Base-by-base conservation (phyloP, 2,329 filamentous ascomycete genomes). In the Neofusicoccum ribis region DNA sequence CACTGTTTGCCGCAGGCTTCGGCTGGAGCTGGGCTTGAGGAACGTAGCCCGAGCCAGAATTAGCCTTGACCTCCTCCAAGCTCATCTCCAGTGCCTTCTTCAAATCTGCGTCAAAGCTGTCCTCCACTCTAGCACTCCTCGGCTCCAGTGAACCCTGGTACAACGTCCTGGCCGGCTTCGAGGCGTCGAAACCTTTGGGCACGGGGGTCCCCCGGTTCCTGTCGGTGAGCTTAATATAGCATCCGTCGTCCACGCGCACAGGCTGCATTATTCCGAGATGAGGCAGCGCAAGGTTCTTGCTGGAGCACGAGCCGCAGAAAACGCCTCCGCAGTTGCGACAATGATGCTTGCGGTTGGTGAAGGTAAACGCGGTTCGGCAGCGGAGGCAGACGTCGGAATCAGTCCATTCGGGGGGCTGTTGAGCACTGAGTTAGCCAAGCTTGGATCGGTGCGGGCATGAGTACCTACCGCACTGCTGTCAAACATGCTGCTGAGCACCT, bases 301-400 rank as follows among this genome's bases (percentile, higher is more conserved):
- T 89, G 14, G 94, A 98, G 75, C 95, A 99, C 72, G 95, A 89
- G 69, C 94, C 92, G 75, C 97, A 96, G 76, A 99, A 99, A 72
- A 96, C 95, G 78, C 95, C 97, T 60, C 95, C 95, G 74, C 95
- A 99, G 77, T 99, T 99, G 69, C 95, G 89, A 74, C 95, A 99
- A 77, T 99, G 95, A 76, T 99, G 95, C 76, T 98, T 99, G 73
- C 95, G 89, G 77, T 99, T 99, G 64, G 94, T 99, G 74, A 99
- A 97, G 54, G 92, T 97, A 73, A 99, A 99, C 17, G 92, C 81
- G 12, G 94, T 97, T 70, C 95, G 89, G 77, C 95, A 99, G 75
- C 95, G 90, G 93, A 99, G 97, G 77, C 95, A 99, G 37, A 99
- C 94, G 73, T 99, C 95, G 11, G 94, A 97, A 79, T 99, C 95